Evolutionary conservation across 441 rosid genomes (phyloP).

Genomic region (Pelargonium cotyledonis): DNA sequence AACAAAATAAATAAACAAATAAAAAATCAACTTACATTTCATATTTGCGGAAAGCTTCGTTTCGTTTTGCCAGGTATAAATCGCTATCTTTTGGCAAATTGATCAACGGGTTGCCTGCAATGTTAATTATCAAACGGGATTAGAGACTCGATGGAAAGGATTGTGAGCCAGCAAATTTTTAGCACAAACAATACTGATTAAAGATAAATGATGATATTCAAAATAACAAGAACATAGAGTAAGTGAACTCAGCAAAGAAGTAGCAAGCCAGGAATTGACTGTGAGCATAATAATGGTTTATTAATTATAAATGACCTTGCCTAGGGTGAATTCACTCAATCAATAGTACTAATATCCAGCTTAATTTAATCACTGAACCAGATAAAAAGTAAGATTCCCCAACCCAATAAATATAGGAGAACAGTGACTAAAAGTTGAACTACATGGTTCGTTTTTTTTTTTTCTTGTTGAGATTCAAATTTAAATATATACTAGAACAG

Average conservation of each 20-base stretch:
- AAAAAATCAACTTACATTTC: too few relatives aligned
- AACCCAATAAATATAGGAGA: too few relatives aligned
- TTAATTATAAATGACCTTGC: too few relatives aligned
- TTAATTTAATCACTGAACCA: too few relatives aligned
- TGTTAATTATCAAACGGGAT: neutral
- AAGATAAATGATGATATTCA: neutral
- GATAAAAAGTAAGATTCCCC: too few relatives aligned
- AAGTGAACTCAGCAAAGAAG: neutral
- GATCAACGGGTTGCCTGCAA: conserved; percentile 53
- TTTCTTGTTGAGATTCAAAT: too few relatives aligned
- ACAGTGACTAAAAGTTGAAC: too few relatives aligned
- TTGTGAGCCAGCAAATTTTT: neutral
- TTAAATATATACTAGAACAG: neutral
- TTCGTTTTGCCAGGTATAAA: conserved; percentile 55
- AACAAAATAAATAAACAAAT: too few relatives aligned
- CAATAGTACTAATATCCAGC: too few relatives aligned
- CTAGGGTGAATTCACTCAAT: too few relatives aligned
- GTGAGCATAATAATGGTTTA: neutral
- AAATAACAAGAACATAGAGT: too few relatives aligned
- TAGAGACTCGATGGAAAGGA: conserved; percentile 10
- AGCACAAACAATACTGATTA: neutral
- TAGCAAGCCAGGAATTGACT: neutral
- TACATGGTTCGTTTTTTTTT: too few relatives aligned
- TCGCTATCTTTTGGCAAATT: conserved; percentile 79
- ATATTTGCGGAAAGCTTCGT: conserved; percentile 68